Conservation (phyloP, 768 basidiomycete genomes). For the Tulasnella calospora region DNA sequence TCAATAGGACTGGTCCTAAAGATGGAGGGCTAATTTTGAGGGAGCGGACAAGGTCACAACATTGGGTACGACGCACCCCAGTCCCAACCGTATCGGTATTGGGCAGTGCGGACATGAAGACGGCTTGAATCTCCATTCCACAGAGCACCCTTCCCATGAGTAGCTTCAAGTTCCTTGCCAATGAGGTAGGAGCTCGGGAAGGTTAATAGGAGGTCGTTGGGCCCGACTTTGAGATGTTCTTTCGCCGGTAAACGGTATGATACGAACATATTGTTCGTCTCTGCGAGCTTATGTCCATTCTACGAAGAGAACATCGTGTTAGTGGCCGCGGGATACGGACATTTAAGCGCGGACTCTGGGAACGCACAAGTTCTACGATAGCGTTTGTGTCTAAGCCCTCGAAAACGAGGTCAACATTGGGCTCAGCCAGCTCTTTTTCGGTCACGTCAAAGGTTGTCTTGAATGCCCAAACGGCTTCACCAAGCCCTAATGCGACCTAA, state of each 20-base stretch:
- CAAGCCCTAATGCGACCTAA: constrained; percentile 58
- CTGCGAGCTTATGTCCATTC: constrained; percentile 69
- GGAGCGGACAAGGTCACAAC: not conserved
- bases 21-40: not conserved
- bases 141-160: constrained; percentile 53
- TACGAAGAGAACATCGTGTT: constrained; percentile 35
- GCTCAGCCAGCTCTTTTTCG: constrained; percentile 44
- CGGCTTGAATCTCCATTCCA: constrained; percentile 94
- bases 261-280: constrained; percentile 84
- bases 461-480: constrained; percentile 83
- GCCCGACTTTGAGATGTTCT: constrained; percentile 46
- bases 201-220: constrained; percentile 62
- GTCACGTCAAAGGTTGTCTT: constrained; percentile 56
- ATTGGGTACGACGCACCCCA: constrained; percentile 54
- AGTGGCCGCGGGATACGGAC: not conserved
- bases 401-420: constrained; percentile 70
- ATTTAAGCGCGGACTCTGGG: not conserved
- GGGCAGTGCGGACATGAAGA: constrained; percentile 86
- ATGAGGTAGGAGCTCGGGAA: constrained; percentile 74
- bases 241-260: constrained; percentile 61
- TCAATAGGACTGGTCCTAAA: constrained; percentile 73
- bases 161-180: constrained; percentile 69
- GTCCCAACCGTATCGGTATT: constrained; percentile 84
- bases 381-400: constrained; percentile 94
- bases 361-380: constrained; percentile 58